Evolutionary conservation across 2,329 filamentous ascomycete species (phyloP), one percentile per base, ranked within the genome.

Genomic region (Dothideomycetidae sp.): DNA sequence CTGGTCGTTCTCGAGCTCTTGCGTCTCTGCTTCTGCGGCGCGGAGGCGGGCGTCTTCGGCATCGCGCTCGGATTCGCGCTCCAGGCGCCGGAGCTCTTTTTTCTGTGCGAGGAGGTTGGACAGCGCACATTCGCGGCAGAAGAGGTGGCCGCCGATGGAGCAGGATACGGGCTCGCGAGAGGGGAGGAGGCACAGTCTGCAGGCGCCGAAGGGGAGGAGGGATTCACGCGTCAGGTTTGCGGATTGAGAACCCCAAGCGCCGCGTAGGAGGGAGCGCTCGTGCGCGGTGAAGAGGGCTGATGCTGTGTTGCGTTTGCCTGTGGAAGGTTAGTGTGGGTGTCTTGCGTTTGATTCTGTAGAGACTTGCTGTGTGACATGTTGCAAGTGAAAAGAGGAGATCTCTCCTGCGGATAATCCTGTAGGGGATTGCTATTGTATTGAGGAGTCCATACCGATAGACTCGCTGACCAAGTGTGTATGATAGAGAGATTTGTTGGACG

Each of bases 61-160:
- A 18, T 69, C 63, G 46, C 78, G 75, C 13, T 71, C 66, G 5
- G 44, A 46, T 14, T 71, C 68, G 48, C 73, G 79, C 43, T 83
- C 81, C 2, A 81, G 54, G 0, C 90, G 73, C 55, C 85, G 90
- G 46, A 93, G 86, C 54, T 96, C 90, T 61, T 86, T 81, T 48
- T 83, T 78, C 59, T 98, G 88, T 1, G 84, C 72, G 1, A 96
- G 68, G n/a, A 98, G 75, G 51, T 96, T 93, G 48, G 68, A 77
- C 37, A 96, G 73, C 5, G 85, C 86, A 62, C 88, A 98, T 63
- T 96, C 90, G 48, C 84, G 77, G 58, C 88, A 98, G 63, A 96
- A 96, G 10, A 98, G 68, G 57, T 96, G 86, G 43, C 88, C 88
- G 46, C 77, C 72, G 2, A 60, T 59, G 2, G 71, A 65, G 58